Evolutionary conservation across 2,329 filamentous ascomycete species (phyloP), one percentile per base, ranked within the genome.

Genomic region (Madurella fahalii): DNA sequence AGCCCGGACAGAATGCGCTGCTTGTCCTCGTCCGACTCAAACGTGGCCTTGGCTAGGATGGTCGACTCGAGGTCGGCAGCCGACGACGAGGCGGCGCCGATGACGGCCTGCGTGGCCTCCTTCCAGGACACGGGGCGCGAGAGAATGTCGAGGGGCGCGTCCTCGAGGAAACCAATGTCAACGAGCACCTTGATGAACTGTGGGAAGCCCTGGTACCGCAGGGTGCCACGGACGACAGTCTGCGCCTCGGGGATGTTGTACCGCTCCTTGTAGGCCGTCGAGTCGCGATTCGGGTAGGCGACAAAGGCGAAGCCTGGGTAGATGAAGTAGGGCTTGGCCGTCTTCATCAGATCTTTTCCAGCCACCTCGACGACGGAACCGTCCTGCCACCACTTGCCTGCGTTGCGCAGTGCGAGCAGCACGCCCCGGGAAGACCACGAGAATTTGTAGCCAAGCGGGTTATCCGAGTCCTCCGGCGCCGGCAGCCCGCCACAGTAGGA

Each of bases 391-490:
- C 84, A 92, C 64, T 82, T 90, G 67, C 89, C 93, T n/a, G 83
- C 77, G 76, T 96, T 96, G 64, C 87, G 77, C 62, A 96, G 81
- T 2, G 93, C 92, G 47, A 97, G 81, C 34, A 97, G 79, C 37
- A 96, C 91, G 70, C 93, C 93, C 53, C 91, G 85, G 60, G 85
- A 83, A 32, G 85, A 86, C 66, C 84, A 87, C 5, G 86, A 90
- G 79, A 95, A 94, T 74, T 95, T 96, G 82, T 95, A 96, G 46
- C 92, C 91, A 15, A 96, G 79, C 30, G 92, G 91, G 77, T 96
- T 96, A 72, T 87, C 87, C 8, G 88, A 93, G 72, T 77, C 76
- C 74, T 94, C 89, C 47, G 75, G 81, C 2, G 84, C 80, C 30
- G 84, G 83, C 2, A 94, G 78, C 63, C 90, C 90, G 68, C 90